Percentiles rank a stretch among this genome's conserved stretches.
Evolutionary conservation across 805 yeast genomes (phyloP).

Genomic region (Metschnikowia santaceciliae): DNA sequence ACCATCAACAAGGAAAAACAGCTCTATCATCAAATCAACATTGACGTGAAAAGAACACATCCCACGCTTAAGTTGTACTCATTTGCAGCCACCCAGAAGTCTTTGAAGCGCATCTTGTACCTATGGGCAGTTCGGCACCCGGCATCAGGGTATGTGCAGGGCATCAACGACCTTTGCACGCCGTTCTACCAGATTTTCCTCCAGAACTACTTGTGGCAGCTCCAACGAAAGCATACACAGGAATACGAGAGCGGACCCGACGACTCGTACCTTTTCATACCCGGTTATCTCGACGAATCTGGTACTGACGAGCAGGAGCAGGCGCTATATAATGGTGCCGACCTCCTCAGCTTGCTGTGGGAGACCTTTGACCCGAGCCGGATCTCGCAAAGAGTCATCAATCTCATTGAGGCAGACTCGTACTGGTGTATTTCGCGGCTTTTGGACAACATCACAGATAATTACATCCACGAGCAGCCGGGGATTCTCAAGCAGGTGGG

Average conservation of each 20-base stretch:
- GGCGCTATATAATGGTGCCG: constrained; percentile 24
- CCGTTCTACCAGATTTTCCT: constrained; percentile 89
- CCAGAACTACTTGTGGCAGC: constrained; percentile 53
- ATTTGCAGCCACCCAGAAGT: constrained; percentile 64
- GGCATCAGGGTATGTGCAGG: constrained; percentile 97
- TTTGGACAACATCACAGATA: constrained; percentile 92
- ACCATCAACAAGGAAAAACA: constrained; percentile 53
- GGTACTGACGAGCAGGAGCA: constrained; percentile 23
- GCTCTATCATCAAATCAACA: constrained; percentile 93
- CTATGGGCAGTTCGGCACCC: constrained; percentile 97
- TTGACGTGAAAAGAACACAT: constrained; percentile 92
- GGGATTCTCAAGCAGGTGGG: constrained; percentile 90
- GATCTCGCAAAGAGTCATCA: constrained; percentile 56
- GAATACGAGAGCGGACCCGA: constrained; percentile 17
- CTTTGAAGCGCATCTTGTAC: constrained; percentile 76
- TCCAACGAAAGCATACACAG: constrained; percentile 23
- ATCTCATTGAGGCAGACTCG: constrained; percentile 87
- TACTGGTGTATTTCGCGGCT: constrained; percentile 94
- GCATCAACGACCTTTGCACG: constrained; percentile 89
- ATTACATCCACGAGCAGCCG: constrained; percentile 96
- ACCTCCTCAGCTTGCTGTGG: constrained; percentile 30
- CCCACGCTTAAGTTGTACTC: constrained; percentile 77
- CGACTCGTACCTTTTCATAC: constrained; percentile 28
- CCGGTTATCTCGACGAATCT: constrained; percentile 29
- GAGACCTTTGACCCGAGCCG: constrained; percentile 59